phyloP scores from a whole-genome alignment of 176 grass and related monocot genomes.

The Paspalum notatum region DNA sequence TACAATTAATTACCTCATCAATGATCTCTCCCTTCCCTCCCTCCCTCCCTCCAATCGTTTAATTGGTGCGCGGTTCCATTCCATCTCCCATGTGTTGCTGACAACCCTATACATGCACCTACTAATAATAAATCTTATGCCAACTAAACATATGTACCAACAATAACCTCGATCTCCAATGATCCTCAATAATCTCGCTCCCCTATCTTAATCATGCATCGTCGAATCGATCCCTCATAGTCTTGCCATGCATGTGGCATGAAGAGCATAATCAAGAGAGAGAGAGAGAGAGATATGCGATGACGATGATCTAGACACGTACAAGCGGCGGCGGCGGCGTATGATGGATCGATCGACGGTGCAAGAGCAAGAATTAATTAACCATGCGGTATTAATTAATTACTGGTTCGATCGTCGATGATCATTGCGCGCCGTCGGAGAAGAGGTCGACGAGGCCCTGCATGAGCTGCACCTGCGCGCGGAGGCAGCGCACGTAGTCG shows the following conservation, averaged over 20 bases:
- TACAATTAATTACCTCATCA: constrained; percentile 58
- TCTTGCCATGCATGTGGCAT: constrained; percentile 8
- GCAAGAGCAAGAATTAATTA: constrained; percentile 52
- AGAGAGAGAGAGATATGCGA: not conserved
- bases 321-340: not conserved
- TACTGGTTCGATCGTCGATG: constrained; percentile 46
- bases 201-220: constrained; percentile 32
- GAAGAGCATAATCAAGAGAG: constrained; percentile 9
- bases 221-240: too few species aligned
- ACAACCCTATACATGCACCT: constrained; percentile 51
- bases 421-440: constrained; percentile 57
- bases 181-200: constrained; percentile 20
- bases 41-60: constrained; percentile 10
- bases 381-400: constrained; percentile 49
- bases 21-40: constrained; percentile 17
- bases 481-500: constrained; percentile 70
- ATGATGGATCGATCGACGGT: constrained; percentile 20
- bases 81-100: constrained; percentile 25
- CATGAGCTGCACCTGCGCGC: constrained; percentile 89
- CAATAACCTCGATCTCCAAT: not conserved
- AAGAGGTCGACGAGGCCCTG: constrained; percentile 71
- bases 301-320: constrained; percentile 29
- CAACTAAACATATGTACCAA: constrained; percentile 38
- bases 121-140: constrained; percentile 47
- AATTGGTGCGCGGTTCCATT: constrained; percentile 21